phyloP scores from a whole-genome alignment of 768 basidiomycete genomes.

The Mycena filopes region DNA sequence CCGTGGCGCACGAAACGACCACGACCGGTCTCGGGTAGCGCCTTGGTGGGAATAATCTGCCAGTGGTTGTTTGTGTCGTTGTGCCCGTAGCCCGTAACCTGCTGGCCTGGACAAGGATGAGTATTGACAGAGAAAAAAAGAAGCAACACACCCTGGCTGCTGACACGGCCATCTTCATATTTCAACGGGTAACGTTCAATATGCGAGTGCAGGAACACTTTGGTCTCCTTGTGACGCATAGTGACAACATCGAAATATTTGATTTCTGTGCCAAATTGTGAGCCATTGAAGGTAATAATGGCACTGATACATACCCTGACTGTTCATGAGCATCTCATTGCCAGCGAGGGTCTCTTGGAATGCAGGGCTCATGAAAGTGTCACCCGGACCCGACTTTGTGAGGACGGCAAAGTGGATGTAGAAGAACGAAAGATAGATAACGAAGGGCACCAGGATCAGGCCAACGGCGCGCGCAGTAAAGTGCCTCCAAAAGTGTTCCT shows the following conservation, averaged over 20 bases:
- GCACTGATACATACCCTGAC: constrained; percentile 72
- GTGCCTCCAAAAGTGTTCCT: constrained; percentile 93
- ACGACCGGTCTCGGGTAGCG: constrained; percentile 92
- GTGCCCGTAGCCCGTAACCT: constrained; percentile 95
- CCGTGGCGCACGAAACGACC: constrained; percentile 92
- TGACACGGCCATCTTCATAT: constrained; percentile 96
- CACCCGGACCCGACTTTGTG: constrained; percentile 90
- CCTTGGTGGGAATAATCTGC: constrained; percentile 95
- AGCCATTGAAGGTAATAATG: neutral
- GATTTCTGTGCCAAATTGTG: constrained; percentile 69
- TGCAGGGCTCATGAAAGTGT: constrained; percentile 95
- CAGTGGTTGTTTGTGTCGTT: constrained; percentile 96
- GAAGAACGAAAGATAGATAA: constrained; percentile 95
- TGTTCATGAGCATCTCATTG: constrained; percentile 91
- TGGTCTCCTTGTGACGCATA: constrained; percentile 91
- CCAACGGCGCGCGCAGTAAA: constrained; percentile 87
- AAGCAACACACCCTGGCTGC: constrained; percentile 77
- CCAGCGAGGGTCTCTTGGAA: constrained; percentile 97
- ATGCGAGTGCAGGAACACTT: constrained; percentile 95
- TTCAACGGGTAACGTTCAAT: constrained; percentile 89
- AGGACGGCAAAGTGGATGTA: constrained; percentile 94
- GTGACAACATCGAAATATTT: constrained; percentile 92
- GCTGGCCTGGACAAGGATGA: constrained; percentile 72
- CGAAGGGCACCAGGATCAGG: constrained; percentile 87
- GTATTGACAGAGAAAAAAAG: neutral